Evolutionary conservation across 2,329 filamentous ascomycete species (phyloP).

Genomic region (Penicillium palitans): DNA sequence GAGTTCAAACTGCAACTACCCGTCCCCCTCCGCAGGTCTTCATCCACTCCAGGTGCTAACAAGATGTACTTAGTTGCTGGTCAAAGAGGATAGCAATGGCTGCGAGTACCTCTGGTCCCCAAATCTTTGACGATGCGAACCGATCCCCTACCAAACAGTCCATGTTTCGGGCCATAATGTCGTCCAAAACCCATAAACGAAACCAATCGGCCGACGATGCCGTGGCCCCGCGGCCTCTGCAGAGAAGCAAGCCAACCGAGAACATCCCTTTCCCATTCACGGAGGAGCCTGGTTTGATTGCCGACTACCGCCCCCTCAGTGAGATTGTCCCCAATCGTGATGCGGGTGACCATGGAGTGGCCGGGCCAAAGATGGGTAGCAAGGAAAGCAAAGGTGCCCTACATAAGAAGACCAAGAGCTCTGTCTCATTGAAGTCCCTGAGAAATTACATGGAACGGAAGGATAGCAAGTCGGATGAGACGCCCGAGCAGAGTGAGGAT

Average conservation of each 20-base stretch:
- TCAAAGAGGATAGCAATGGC: slow-evolving; percentile 38
- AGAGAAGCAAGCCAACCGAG: slow-evolving; percentile 48
- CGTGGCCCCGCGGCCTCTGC: slow-evolving; percentile 22
- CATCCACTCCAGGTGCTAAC: slow-evolving; percentile 14
- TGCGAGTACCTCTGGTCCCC: slow-evolving; percentile 30
- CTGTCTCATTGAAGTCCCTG: slow-evolving; percentile 54
- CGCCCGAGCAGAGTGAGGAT: slow-evolving; percentile 37
- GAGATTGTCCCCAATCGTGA: slow-evolving; percentile 44
- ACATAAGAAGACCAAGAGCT: slow-evolving; percentile 57
- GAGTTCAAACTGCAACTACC: slow-evolving; percentile 20
- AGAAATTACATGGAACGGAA: slow-evolving; percentile 50
- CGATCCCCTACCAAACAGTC: slow-evolving; percentile 43
- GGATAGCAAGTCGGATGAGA: slow-evolving; percentile 38
- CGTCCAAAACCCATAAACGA: slow-evolving; percentile 51
- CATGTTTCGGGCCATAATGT: slow-evolving; percentile 56
- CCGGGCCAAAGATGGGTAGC: slow-evolving; percentile 42
- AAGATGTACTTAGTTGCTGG: slow-evolving; percentile 32
- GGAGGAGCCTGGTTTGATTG: slow-evolving; percentile 49
- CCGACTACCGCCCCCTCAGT: slow-evolving; percentile 36
- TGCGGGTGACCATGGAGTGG: slow-evolving; percentile 24
- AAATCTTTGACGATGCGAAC: slow-evolving; percentile 42
- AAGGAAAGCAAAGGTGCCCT: slow-evolving; percentile 38
- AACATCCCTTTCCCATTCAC: slow-evolving; percentile 45
- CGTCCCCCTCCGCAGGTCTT: slow-evolving; percentile 4
- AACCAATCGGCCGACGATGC: slow-evolving; percentile 44